These are phyloP conservation scores for Aphelidium insulamus DNA, from an alignment of 371 early-diverging fungal species.

Conservation along the genomic window DNA sequence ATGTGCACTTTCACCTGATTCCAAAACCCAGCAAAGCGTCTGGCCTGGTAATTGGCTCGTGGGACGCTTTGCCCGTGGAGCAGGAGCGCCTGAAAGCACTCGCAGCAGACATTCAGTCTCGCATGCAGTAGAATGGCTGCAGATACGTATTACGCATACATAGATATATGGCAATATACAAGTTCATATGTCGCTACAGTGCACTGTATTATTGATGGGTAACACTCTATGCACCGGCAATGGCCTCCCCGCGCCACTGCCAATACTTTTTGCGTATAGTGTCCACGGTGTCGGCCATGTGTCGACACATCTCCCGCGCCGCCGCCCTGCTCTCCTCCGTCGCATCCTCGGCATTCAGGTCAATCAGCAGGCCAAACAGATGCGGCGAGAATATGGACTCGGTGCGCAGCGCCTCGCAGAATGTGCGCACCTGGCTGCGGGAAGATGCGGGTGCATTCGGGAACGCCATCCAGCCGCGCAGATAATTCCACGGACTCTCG, in stretches of 20 bases:
- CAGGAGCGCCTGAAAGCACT: too few species aligned
- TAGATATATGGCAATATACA: too few species aligned
- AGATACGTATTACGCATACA: too few species aligned
- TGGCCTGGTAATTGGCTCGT: conserved; percentile 51
- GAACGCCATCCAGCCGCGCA: conserved; percentile 25
- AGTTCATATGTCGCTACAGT: too few species aligned
- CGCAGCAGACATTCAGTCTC: too few species aligned
- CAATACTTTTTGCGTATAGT: conserved; percentile 46
- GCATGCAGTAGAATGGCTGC: too few species aligned
- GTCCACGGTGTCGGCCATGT: conserved; percentile 34
- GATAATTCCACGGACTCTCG: conserved; percentile 72
- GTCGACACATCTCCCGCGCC: conserved; percentile 22
- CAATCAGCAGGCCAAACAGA: conserved; percentile 30
- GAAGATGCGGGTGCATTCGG: conserved; percentile 13
- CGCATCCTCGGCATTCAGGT: conserved; percentile 36
- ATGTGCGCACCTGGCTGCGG: conserved; percentile 8
- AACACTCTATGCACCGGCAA: too few species aligned
- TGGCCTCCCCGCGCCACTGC: conserved; percentile 41
- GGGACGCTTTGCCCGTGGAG: conserved; percentile 3
- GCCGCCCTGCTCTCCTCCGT: conserved; percentile 11
- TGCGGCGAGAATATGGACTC: conserved; percentile 24
- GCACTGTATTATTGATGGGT: too few species aligned
- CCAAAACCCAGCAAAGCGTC: conserved; percentile 44
- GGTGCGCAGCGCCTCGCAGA: conserved; percentile 16
- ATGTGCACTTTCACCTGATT: conserved; percentile 81